Evolutionary conservation across 129 eudicot species (phyloP), one percentile per base, ranked within the genome.

Genomic region (Lactuca saligna): DNA sequence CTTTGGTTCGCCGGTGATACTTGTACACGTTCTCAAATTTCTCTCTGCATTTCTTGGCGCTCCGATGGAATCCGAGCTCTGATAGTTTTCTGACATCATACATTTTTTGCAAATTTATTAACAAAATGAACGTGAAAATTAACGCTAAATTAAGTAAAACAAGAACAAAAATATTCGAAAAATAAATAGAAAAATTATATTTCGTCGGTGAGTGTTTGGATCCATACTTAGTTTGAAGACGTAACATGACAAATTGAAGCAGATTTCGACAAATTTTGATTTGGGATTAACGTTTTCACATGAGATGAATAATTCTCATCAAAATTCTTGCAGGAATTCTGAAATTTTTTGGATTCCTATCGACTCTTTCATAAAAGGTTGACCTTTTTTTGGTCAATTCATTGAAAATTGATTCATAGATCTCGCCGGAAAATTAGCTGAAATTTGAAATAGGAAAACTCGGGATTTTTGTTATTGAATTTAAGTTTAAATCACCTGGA

Each of bases 1-100:
- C 83, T 55, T 81, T 81, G 3, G 81, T 76, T 29, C 85, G 65
- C 71, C 80, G 76, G 63, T 81, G 76, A 64, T 81, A 81, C 32
- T 81, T 81, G 71, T 67, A 76, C 10, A 79, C 80, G 68, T 68
- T 81, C 54, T 81, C 85, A 56, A 81, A 81, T 35, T 81, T 81
- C 70, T 82, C 86, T 51, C 75, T 78, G 74, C 86, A 82, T 69
- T 82, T 82, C 73, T 78, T 82, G 20, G 80, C 86, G 33, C 77
- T 82, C 38, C 82, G 70, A 39, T 78, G 61, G 44, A 46, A 73
- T 46, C 83, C 86, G 14, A 78, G 69, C 66, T 63, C 83, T 6
- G 69, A 64, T 63, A 82, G 55, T 34, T 82, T 82, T 77, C 83
- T 82, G 82, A 59, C 32, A 14, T 10, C 32, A 56, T 41, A 20